phyloP scores from a whole-genome alignment of 1,284 basidiomycete genomes.

The Leccinum pachyderme region DNA sequence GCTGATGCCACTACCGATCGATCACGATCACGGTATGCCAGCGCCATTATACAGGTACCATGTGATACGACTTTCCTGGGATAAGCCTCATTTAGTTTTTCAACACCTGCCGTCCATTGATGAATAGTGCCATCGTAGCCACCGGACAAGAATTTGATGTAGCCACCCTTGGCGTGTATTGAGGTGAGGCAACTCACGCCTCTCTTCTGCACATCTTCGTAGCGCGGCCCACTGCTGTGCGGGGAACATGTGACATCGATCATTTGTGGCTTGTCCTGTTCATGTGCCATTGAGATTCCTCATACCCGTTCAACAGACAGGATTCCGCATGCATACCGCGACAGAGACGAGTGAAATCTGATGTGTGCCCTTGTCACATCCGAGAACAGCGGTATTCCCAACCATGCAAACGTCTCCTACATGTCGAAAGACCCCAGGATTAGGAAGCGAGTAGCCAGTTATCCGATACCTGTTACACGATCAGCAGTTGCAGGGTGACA shows the following conservation, averaged over 20 bases:
- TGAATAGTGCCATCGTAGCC: constrained; percentile 43
- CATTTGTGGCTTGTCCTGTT: constrained; percentile 30
- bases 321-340: constrained; percentile 30
- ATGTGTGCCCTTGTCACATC: constrained; percentile 38
- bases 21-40: constrained; percentile 37
- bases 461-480: constrained; percentile 35
- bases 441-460: constrained; percentile 43
- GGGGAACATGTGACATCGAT: constrained; percentile 30
- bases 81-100: constrained; percentile 21
- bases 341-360: constrained; percentile 44
- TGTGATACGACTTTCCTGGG: constrained; percentile 31
- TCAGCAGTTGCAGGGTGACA: constrained; percentile 12
- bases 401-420: constrained; percentile 45
- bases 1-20: constrained; percentile 36
- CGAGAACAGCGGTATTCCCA: constrained; percentile 42
- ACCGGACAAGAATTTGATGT: constrained; percentile 42
- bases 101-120: constrained; percentile 36
- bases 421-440: constrained; percentile 35
- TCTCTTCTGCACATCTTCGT: constrained; percentile 26
- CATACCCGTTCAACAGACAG: constrained; percentile 19
- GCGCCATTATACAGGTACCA: constrained; percentile 33
- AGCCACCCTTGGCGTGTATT: constrained; percentile 30
- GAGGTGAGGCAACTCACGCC: constrained; percentile 42
- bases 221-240: constrained; percentile 30
- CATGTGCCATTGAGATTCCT: constrained; percentile 15